Conservation (phyloP, 805 yeast species). For the Suhomyces tanzawaensis region DNA sequence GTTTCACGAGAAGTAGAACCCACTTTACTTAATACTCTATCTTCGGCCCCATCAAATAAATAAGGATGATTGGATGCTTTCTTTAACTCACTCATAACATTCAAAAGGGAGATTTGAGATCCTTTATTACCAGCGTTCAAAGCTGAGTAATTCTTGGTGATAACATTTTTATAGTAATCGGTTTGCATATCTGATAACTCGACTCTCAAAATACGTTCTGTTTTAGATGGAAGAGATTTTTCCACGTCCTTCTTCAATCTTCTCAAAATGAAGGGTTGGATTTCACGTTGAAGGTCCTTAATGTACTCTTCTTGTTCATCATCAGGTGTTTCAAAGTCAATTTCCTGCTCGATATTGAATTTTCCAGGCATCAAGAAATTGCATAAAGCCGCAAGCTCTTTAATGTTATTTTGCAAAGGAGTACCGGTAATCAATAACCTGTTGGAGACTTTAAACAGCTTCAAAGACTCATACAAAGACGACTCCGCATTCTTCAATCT, state of each 20-base stretch:
- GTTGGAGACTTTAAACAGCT: constrained; percentile 78
- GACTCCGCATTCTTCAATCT: constrained; percentile 92
- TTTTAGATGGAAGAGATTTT: constrained; percentile 91
- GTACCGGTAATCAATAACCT: constrained; percentile 95
- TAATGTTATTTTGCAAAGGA: constrained; percentile 92
- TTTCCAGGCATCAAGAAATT: constrained; percentile 96
- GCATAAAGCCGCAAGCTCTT: constrained; percentile 91
- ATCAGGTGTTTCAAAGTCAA: constrained; percentile 88
- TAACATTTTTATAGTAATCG: constrained; percentile 87
- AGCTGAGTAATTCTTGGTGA: constrained; percentile 90
- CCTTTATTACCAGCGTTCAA: constrained; percentile 80
- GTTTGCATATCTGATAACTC: constrained; percentile 95
- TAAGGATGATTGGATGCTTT: constrained; percentile 98
- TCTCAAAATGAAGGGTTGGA: constrained; percentile 90
- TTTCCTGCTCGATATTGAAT: constrained; percentile 86
- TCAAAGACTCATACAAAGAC: constrained; percentile 84
- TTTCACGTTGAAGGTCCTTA: constrained; percentile 74
- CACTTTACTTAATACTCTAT: constrained; percentile 66
- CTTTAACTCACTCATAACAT: constrained; percentile 92
- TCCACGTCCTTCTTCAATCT: constrained; percentile 97
- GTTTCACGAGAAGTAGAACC: constrained; percentile 70
- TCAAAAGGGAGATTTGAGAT: constrained; percentile 79
- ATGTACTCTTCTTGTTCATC: constrained; percentile 86
- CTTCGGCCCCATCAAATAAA: constrained; percentile 89
- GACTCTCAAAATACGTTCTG: constrained; percentile 92